phyloP scores from a whole-genome alignment of 768 basidiomycete species.

The Mycena galopus region DNA sequence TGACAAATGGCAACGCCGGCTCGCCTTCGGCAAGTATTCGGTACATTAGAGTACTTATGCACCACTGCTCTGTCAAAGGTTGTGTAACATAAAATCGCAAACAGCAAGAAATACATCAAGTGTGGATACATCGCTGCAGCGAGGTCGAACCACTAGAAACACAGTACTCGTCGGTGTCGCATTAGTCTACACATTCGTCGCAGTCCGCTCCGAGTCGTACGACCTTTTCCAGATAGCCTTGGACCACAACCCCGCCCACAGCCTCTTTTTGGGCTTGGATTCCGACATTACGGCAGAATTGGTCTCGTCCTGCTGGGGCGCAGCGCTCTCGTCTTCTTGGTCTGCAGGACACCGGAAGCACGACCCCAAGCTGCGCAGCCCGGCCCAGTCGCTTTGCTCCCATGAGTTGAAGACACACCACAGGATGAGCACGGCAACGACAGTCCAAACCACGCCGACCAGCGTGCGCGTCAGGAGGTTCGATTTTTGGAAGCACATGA shows the following conservation, averaged over 20 bases:
- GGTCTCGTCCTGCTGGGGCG: not conserved
- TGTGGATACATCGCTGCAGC: too few species aligned
- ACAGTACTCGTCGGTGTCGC: too few species aligned
- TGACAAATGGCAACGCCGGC: too few species aligned
- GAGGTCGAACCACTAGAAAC: too few species aligned
- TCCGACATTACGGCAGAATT: not conserved
- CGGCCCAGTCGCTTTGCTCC: conserved; percentile 42
- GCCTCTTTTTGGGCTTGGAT: not conserved
- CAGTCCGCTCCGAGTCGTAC: conserved; percentile 6
- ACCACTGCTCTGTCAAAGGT: too few species aligned
- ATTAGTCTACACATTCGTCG: not conserved
- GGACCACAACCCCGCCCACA: not conserved
- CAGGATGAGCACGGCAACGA: conserved; percentile 49
- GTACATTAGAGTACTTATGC: too few species aligned
- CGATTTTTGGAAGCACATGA: conserved; percentile 49
- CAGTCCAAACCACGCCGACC: conserved; percentile 47
- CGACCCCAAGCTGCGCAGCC: not conserved
- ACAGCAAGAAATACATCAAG: too few species aligned
- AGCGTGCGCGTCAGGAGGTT: conserved; percentile 43
- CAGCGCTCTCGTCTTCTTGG: conserved; percentile 55
- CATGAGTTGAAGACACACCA: conserved; percentile 64
- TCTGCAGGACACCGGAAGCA: not conserved
- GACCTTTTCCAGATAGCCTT: not conserved
- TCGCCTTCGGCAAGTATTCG: too few species aligned
- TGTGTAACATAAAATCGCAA: too few species aligned